A percentile compares a stretch with the other conserved stretches of the same genome.
Conservation (phyloP, 805 yeast genomes). For the Lipomyces kockii region DNA sequence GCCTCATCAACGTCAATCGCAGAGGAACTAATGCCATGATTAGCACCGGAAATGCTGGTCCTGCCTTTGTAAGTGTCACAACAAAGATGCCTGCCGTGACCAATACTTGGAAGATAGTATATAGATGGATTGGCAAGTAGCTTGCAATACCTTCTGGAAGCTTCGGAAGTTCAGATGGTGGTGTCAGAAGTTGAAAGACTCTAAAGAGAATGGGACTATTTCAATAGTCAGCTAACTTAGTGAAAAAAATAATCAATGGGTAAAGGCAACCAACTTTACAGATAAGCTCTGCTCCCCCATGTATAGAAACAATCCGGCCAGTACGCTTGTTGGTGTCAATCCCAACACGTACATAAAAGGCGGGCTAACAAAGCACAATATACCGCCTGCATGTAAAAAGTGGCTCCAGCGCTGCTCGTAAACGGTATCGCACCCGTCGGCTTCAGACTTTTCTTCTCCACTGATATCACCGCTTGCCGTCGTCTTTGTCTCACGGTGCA, state of each 20-base stretch:
- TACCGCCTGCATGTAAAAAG: not conserved
- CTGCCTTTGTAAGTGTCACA: not conserved
- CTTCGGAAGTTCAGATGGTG: not conserved
- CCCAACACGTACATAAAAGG: constrained; percentile 2
- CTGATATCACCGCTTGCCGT: not conserved
- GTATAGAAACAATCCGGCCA: not conserved
- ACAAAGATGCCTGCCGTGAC: not conserved
- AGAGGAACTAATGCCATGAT: not conserved
- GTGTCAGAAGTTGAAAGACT: not conserved
- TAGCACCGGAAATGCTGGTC: not conserved
- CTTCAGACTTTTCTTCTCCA: not conserved
- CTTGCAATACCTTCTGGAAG: not conserved
- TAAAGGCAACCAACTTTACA: not conserved
- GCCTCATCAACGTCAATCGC: not conserved
- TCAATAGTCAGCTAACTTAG: not conserved
- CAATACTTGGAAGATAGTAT: not conserved
- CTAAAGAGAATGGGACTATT: constrained; percentile 1
- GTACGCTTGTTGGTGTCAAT: constrained; percentile 7
- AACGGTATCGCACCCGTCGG: not conserved
- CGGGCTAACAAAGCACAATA: not conserved
- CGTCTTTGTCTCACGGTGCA: not conserved
- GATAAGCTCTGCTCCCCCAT: constrained; percentile 1
- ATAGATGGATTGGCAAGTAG: not conserved
- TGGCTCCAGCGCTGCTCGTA: constrained; percentile 3
- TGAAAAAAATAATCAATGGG: not conserved